Base-by-base conservation (phyloP, 2,329 filamentous ascomycete genomes). In the Didymella segeticola region DNA sequence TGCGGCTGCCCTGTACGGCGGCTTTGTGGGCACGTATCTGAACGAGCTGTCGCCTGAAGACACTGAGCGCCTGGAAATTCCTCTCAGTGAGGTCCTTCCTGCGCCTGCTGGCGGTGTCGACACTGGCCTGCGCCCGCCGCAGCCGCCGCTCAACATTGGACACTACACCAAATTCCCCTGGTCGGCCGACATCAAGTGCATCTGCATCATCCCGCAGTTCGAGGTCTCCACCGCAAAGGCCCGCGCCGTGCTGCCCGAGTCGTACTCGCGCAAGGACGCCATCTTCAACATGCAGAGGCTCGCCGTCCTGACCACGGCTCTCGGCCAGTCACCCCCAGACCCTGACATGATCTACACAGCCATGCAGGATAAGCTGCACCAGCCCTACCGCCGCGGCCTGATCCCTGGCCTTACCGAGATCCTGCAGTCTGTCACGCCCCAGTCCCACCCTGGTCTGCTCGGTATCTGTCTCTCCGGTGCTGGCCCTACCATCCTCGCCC, bases 281-380 rank as follows among this genome's bases (percentile, higher is more conserved):
- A 91, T 96, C 25, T 98, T 96, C 82, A 99, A 99, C 78, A 83
- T 98, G 67, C 95, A 98, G 78, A 86, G 95, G 62, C 91, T 96
- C 74, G 93, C 93, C 2, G 83, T 99, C 43, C 84, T 99, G 11
- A 93, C 93, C 26, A 91, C 92, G 10, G 93, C 93, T 1, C 83
- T 99, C 38, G 92, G 93, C 60, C 88, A 91, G 73, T 93, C 90
- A 7, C 93, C 95, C 9, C 93, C 93, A 1, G 89, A 97, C 71
- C 89, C 95, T 19, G 89, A 96, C 67, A 89, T 96, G 76, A 99
- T 99, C 74, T 96, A 96, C 79, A 87, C 96, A 41, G 93, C 93
- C 39, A 99, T 99, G 95, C 95, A 98, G 78, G 95, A 99, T 80
- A 96, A 93, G 78, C 86, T 99, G 57, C 95, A 99, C 79, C 95